Conservation (phyloP, 495 filamentous ascomycete species). For the Penicillium angulare region DNA sequence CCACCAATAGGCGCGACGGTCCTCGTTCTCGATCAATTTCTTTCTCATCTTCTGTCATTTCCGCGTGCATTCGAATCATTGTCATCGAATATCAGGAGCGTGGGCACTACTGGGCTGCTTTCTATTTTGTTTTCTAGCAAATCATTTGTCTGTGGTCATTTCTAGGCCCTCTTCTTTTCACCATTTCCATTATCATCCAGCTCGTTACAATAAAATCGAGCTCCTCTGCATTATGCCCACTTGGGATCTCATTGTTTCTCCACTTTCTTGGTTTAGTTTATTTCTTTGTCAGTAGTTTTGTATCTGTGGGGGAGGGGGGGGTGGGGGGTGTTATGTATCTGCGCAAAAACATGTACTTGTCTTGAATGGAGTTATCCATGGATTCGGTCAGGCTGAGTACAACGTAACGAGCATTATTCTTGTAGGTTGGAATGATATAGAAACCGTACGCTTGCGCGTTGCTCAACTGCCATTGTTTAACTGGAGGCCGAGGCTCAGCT, state of each 20-base stretch:
- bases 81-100: slow-evolving; percentile 34
- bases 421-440: too few species aligned
- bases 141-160: slow-evolving; percentile 24
- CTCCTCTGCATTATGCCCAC: background rate
- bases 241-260: background rate
- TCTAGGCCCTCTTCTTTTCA: slow-evolving; percentile 15
- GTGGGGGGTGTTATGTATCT: background rate
- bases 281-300: background rate
- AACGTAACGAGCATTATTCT: too few species aligned
- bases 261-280: background rate
- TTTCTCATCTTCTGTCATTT: slow-evolving; percentile 21
- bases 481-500: too few species aligned
- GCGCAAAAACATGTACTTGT: background rate
- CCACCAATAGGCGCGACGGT: slow-evolving; percentile 14
- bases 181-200: slow-evolving; percentile 10
- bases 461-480: too few species aligned
- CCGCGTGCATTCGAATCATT: slow-evolving; percentile 32
- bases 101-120: slow-evolving; percentile 26
- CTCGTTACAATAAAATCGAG: background rate
- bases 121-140: slow-evolving; percentile 28
- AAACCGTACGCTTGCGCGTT: too few species aligned
- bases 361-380: background rate
- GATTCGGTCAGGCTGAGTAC: background rate
- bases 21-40: slow-evolving; percentile 17
- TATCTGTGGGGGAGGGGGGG: too few species aligned